Percentiles rank a stretch among this genome's conserved stretches.
Conservation (phyloP, 2,329 filamentous ascomycete species). For the Rugonectria rugulosa region DNA sequence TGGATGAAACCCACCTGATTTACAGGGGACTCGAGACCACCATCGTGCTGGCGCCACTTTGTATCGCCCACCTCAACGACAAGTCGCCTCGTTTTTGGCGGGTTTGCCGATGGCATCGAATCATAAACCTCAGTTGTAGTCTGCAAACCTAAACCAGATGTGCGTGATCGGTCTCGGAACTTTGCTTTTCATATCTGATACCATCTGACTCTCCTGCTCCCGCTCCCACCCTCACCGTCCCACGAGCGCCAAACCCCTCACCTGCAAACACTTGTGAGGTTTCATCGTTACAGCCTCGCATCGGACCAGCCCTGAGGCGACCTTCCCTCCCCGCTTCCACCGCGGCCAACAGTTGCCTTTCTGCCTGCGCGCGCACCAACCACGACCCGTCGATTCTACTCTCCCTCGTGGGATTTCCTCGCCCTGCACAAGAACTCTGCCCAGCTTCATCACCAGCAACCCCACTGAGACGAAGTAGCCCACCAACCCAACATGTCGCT, state of each 20-base stretch:
- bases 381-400: constrained; percentile 12
- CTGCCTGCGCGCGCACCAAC: constrained; percentile 4
- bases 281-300: constrained; percentile 6
- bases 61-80: constrained; percentile 29
- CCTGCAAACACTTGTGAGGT: constrained; percentile 3
- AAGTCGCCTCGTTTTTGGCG: constrained; percentile 15
- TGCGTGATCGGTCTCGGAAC: constrained; percentile 28
- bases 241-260: background rate
- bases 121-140: constrained; percentile 34
- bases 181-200: no score
- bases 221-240: constrained; percentile 7
- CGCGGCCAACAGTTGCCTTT: background rate
- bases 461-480: constrained; percentile 1
- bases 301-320: background rate
- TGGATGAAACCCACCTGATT: background rate
- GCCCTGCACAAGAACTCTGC: constrained; percentile 5
- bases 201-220: constrained; percentile 22
- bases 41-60: constrained; percentile 22
- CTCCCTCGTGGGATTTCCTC: constrained; percentile 18
- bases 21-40: background rate
- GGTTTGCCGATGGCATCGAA: constrained; percentile 34
- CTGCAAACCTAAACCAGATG: constrained; percentile 24
- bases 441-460: constrained; percentile 11
- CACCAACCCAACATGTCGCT: constrained; percentile 71
- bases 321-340: background rate